phyloP scores from a whole-genome alignment of 352 stramenopile genomes.

The Phytophthora pseudosyringae region DNA sequence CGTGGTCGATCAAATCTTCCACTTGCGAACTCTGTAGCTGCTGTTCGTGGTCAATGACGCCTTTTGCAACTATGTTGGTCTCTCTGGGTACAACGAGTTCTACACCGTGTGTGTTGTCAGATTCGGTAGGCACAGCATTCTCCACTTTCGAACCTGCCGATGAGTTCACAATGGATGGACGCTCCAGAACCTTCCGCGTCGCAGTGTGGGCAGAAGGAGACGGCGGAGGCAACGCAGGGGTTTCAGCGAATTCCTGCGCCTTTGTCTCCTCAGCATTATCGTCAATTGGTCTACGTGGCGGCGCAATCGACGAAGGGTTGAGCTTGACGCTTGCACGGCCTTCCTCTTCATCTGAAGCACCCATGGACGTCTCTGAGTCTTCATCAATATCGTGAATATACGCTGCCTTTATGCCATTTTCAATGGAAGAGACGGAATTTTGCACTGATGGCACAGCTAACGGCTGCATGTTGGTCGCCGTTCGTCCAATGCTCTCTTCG shows the following conservation, averaged over 20 bases:
- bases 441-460: neutral
- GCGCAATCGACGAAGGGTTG: neutral
- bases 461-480: neutral
- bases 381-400: conserved; percentile 39
- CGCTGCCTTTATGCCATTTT: conserved; percentile 17
- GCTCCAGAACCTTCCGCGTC: conserved; percentile 43
- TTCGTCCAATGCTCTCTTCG: neutral
- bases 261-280: conserved; percentile 64
- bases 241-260: conserved; percentile 52
- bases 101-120: conserved; percentile 1
- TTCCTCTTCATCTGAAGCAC: conserved; percentile 45
- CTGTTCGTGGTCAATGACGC: conserved; percentile 22
- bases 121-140: conserved; percentile 10
- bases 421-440: conserved; percentile 3
- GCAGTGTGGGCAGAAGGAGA: conserved; percentile 47
- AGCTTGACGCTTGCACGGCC: conserved; percentile 16
- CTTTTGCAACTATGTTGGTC: conserved; percentile 9
- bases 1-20: conserved; percentile 24
- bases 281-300: conserved; percentile 18
- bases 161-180: conserved; percentile 40
- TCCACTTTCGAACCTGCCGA: conserved; percentile 12
- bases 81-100: conserved; percentile 6
- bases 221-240: conserved; percentile 47
- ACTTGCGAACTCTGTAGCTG: conserved; percentile 14
- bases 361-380: conserved; percentile 48